Conservation (phyloP, 768 basidiomycete genomes). For the Mycena filopes region DNA sequence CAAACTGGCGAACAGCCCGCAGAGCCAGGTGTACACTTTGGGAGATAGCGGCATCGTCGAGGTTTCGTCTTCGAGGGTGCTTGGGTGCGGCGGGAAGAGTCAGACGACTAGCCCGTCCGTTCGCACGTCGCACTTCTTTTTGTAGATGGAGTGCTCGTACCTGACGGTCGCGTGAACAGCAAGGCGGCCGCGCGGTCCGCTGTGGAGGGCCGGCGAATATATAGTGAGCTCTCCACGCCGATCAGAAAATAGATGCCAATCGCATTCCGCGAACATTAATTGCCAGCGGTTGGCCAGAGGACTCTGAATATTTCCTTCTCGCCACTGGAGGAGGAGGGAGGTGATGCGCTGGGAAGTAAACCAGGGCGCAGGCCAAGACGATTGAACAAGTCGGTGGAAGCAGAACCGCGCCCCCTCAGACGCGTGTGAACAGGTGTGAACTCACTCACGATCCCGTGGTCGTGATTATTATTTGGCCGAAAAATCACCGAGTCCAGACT, state of each 20-base stretch:
- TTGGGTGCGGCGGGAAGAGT: slow-evolving; percentile 18
- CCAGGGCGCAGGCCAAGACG: too few relatives aligned
- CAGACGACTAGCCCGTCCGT: background rate
- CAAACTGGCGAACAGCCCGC: slow-evolving; percentile 61
- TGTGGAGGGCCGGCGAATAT: too few relatives aligned
- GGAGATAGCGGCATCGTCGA: slow-evolving; percentile 49
- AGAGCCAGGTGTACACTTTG: slow-evolving; percentile 65
- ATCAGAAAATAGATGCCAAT: background rate
- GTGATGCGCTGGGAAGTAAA: too few relatives aligned
- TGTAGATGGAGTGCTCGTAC: slow-evolving; percentile 5
- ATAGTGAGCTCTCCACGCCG: background rate
- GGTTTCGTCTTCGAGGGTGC: background rate
- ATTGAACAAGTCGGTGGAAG: too few relatives aligned
- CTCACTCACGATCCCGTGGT: too few relatives aligned
- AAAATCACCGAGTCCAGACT: too few relatives aligned
- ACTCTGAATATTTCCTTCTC: too few relatives aligned
- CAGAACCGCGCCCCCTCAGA: too few relatives aligned
- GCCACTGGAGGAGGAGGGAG: too few relatives aligned
- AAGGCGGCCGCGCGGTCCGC: slow-evolving; percentile 2
- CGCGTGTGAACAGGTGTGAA: too few relatives aligned
- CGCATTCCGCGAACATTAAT: background rate
- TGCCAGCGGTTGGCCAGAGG: background rate
- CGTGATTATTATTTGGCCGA: too few relatives aligned
- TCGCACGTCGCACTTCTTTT: slow-evolving; percentile 9
- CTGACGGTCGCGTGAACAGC: slow-evolving; percentile 23